Base-by-base conservation (phyloP, 2,329 filamentous ascomycete genomes). In the Monosporascus sp. region DNA sequence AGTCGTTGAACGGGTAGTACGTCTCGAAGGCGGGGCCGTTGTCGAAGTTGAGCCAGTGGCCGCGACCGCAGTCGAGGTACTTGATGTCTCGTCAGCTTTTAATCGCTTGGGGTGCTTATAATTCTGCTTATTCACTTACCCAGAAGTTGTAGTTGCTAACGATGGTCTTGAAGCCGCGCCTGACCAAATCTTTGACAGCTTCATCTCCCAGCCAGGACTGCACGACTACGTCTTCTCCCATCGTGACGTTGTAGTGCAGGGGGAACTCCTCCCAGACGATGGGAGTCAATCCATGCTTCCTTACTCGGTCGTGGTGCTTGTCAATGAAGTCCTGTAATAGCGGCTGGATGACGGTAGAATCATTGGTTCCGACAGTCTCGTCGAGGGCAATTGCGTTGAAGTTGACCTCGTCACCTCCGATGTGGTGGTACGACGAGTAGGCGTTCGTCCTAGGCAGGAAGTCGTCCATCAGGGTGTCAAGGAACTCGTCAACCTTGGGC, bases 241-340 rank as follows among this genome's bases (percentile, higher is more conserved):
- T 73, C 0, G 81, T 88, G 46, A 94, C 73, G 66, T 92, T 88
- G 87, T 90, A 96, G 24, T 85, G 77, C 9, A 88, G 75, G 1
- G 90, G 76, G 78, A 94, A 91, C 70, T 96, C 91, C 69, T 96
- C 90, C 91, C 91, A 96, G 1, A 92, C 88, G 22, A 96, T 75
- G 0, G 91, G 90, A 5, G 79, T 81, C 50, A 96, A 72, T 5
- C 86, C 86, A 6, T 80, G 76, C 44, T 78, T 72, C 46, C 83
- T 76, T 41, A 94, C 76, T 46, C 85, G 82, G 31, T 71, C 76
- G 68, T 92, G 88, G 62, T 86, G 85, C 59, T 80, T 79, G 67
- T 89, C 81, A 58, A 95, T 75, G 66, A 95, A 91, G 53, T 79
- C 82, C 67, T 96, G 90, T 67, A 96, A 79, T 22, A 94, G 77